Base-by-base conservation (phyloP, 441 rosid genomes). In the Pelargonium exstipulatum region DNA sequence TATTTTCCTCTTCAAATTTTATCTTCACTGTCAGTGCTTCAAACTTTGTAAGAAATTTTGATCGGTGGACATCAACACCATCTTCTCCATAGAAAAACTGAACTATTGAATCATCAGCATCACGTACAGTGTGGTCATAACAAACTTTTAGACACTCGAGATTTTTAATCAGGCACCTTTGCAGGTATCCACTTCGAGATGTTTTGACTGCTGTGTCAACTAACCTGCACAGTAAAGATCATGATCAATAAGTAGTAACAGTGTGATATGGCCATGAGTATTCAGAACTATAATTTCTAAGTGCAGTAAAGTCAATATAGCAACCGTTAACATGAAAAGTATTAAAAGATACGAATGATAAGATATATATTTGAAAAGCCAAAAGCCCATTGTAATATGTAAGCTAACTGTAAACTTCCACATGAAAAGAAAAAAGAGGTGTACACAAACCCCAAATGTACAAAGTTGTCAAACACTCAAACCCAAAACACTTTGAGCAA, bases 171-270 rank as follows among this genome's bases (percentile, higher is more conserved):
- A 95, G 86, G 81, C 99, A 95, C 78, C 99, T 90, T 77, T 95
- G 99, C 66, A 95, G 90, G 85, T 95, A 92, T 32, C 99, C 99
- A 88, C 99, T 92, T 62, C 99, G 95, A 69, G 99, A 95, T 77
- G 99, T 95, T 81, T 95, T 95, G 70, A 95, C 99, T 24, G 99
- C 98, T 49, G 99, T 95, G 79, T 95, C 98, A 77, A 95, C 99
- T 70, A 95, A 85, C 85, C 99, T 95, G 78, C 60, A 70, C 63
- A 72, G 63, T 70, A 71, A 77, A 71, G 60, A 72, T 53, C 51
- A 66, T 64, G 65, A 74, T 84, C 71, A 65, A 17, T 3, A 17
- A 5, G 8, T 6, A 17, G 20, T 24, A 53, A 53, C 9, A 53
- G 16, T 5, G 6, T 17, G 60, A 53, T 16, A 12, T 45, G n/a